Evolutionary conservation across 2,329 filamentous ascomycete genomes (phyloP).

Genomic region (Atkinsonella texensis): DNA sequence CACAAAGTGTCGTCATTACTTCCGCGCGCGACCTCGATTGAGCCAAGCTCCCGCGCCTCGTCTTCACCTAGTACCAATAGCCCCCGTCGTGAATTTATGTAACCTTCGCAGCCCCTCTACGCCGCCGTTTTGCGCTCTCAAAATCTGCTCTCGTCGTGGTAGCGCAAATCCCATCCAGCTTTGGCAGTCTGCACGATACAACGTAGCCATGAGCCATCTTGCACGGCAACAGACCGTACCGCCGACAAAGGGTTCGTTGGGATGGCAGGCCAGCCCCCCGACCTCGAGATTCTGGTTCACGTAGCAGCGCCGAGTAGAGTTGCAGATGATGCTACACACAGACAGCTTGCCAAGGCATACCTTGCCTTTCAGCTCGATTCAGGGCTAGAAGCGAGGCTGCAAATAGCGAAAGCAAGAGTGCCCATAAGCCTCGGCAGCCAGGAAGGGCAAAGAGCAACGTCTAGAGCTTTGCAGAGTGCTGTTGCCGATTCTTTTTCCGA

Average conservation of each 20-base stretch:
- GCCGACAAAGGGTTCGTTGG: neutral
- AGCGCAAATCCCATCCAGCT: neutral
- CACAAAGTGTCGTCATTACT: neutral
- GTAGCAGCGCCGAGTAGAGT: slow-evolving; percentile 37
- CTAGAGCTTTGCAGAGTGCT: neutral
- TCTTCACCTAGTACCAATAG: neutral
- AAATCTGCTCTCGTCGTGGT: neutral
- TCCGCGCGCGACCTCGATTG: neutral
- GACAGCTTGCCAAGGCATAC: slow-evolving; percentile 38
- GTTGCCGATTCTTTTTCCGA: neutral
- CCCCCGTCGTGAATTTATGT: slow-evolving; percentile 1
- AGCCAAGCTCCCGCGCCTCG: neutral
- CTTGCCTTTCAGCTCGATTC: slow-evolving; percentile 32
- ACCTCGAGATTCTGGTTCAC: slow-evolving; percentile 44
- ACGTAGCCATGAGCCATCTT: slow-evolving; percentile 3
- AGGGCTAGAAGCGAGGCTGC: slow-evolving; percentile 1
- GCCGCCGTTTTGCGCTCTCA: neutral
- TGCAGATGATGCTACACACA: slow-evolving; percentile 35
- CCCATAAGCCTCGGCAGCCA: neutral
- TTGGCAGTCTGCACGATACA: neutral
- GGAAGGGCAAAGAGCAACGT: neutral
- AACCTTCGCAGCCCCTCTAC: neutral
- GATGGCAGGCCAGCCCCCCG: slow-evolving; percentile 16
- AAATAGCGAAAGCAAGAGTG: neutral
- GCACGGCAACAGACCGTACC: neutral